Percentiles rank a stretch among this genome's conserved stretches.
These are phyloP conservation scores for Thelonectria olida DNA, from an alignment of 2,329 filamentous ascomycete species.

Conservation along the genomic window DNA sequence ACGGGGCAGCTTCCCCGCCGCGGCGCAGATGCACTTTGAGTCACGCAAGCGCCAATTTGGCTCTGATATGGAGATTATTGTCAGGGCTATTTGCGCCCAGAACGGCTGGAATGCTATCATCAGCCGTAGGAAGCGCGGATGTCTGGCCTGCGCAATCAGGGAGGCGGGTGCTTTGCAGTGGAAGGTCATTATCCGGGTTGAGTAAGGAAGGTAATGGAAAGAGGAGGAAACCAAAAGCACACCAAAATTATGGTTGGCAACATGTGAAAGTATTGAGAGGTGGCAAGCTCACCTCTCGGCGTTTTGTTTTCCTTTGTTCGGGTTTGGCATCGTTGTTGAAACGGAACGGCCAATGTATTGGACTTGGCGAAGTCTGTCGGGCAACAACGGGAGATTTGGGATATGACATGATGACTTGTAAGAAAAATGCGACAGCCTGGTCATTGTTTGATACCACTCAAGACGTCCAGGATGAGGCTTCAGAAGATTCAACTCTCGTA, in stretches of 20 bases:
- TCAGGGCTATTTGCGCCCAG: conserved; percentile 77
- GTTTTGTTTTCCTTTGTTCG: conserved; percentile 4
- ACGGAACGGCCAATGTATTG: conserved; percentile 2
- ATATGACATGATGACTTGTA: conserved; percentile 15
- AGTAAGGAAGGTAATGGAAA: conserved; percentile 43
- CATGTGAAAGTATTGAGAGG: not conserved
- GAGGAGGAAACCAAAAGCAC: not conserved
- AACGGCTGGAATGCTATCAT: conserved; percentile 79
- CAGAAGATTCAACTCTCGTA: no score
- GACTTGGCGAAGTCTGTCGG: not conserved
- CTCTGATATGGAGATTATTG: conserved; percentile 75
- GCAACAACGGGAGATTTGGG: not conserved
- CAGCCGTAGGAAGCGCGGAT: conserved; percentile 73
- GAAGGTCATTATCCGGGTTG: conserved; percentile 71
- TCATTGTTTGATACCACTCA: conserved; percentile 9
- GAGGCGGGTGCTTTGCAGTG: conserved; percentile 78
- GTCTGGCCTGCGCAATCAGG: conserved; percentile 77
- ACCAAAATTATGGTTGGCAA: not conserved
- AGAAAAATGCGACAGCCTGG: conserved; percentile 1
- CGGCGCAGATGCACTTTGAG: conserved; percentile 64
- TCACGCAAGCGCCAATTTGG: conserved; percentile 66
- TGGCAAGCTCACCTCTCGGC: conserved; percentile 4
- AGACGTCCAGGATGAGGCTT: not conserved
- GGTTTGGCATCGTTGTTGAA: not conserved
- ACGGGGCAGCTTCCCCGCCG: conserved; percentile 52